Evolutionary conservation across 129 eudicot species (phyloP), one percentile per base, ranked within the genome.

Genomic region (Logfia minima): DNA sequence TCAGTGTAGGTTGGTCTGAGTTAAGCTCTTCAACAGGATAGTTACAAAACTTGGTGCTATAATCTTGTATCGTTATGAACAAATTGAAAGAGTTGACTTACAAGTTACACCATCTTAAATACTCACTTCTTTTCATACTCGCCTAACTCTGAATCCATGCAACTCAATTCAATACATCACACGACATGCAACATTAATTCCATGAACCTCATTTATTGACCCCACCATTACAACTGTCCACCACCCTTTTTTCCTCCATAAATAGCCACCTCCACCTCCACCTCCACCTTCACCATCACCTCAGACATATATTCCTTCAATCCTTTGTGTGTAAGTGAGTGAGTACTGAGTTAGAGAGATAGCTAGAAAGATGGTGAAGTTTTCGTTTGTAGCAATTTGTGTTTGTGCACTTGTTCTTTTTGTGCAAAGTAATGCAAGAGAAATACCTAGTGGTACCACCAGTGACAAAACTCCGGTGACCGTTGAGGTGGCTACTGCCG

Each of bases 291-390:
- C 81, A 29, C 2, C 17, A 5, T 73, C 53, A 45, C 53, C 55
- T 48, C 55, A 48, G 14, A 48, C 55, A 48, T 48, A 48, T 48
- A 48, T 48, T 48, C 55, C 55, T 48, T 14, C 18, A 14, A 48
- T 1, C 1, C 18, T 48, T 48, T 48, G n/a, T 14, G 55, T 48
- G 17, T 48, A 3, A 45, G 17, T 45, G 74, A 19, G 71, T 8
- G 80, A 4, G 84, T 37, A n/a, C n/a, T n/a, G 81, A 34, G 41
- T 59, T 55, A 34, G 52, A 69, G 53, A 65, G 56, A 22, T 53
- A 35, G 55, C 71, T 60, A 62, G 48, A 71, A 71, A 76, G 71
- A 87, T 84, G 92, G 80, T 66, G 76, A 87, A 85, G 72, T 45
- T 69, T 66, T 82, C 35, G 66, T 68, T 79, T 17, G 66, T 84